Percentiles rank a stretch among this genome's conserved stretches.
These are phyloP conservation scores for Candida golubevii DNA, from an alignment of 805 yeast genomes.

Conservation along the genomic window DNA sequence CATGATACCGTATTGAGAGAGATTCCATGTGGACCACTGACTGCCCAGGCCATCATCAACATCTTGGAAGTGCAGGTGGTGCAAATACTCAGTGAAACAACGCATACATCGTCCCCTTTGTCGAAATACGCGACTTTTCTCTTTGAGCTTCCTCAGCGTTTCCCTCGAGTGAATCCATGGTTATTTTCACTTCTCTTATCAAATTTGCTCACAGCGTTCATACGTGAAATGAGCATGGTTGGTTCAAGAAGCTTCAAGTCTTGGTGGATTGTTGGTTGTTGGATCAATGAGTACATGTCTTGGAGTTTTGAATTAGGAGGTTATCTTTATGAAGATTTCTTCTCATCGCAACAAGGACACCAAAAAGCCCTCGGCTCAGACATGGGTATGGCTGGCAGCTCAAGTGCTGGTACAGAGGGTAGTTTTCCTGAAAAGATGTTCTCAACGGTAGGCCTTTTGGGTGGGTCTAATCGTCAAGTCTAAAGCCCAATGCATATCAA, in stretches of 20 bases:
- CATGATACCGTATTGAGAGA: slow-evolving; percentile 44
- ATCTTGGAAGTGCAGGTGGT: slow-evolving; percentile 35
- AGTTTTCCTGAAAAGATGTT: background rate
- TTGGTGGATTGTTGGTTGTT: slow-evolving; percentile 75
- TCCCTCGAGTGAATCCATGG: slow-evolving; percentile 51
- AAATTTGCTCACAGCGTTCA: slow-evolving; percentile 52
- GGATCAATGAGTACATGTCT: slow-evolving; percentile 69
- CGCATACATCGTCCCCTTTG: slow-evolving; percentile 20
- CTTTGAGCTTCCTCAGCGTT: slow-evolving; percentile 42
- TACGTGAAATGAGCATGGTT: slow-evolving; percentile 56
- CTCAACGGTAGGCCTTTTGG: slow-evolving; percentile 15
- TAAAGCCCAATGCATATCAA: background rate
- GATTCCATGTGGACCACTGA: slow-evolving; percentile 43
- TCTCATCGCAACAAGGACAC: slow-evolving; percentile 2
- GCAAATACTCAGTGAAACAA: slow-evolving; percentile 20
- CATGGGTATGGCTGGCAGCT: slow-evolving; percentile 1
- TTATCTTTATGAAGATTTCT: slow-evolving; percentile 34
- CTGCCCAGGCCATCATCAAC: slow-evolving; percentile 27
- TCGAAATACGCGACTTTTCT: slow-evolving; percentile 23
- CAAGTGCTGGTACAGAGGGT: slow-evolving; percentile 4
- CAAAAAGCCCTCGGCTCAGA: slow-evolving; percentile 3
- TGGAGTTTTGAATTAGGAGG: slow-evolving; percentile 67
- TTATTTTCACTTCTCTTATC: slow-evolving; percentile 51
- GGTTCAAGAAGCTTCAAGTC: slow-evolving; percentile 60
- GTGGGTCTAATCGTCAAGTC: background rate